Base-by-base conservation (phyloP, 2,329 filamentous ascomycete genomes). In the Paraconiothyrium sp. region DNA sequence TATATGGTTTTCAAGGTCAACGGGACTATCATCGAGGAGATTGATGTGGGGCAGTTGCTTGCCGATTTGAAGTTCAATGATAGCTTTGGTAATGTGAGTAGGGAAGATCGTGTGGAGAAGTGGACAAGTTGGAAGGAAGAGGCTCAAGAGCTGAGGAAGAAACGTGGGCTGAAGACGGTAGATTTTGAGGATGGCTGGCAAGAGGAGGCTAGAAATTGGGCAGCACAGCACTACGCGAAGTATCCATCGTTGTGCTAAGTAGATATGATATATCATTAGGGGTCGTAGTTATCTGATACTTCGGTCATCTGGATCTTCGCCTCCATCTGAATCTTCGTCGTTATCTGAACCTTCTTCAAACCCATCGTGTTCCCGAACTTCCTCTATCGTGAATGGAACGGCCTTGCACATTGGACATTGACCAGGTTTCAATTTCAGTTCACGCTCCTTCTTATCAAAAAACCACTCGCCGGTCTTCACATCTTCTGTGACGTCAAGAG, bases 11-110 rank as follows among this genome's bases (percentile, higher is more conserved):
- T 51, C 14, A 56, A 51, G 37, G 37, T 52, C 13, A 56, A 60
- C n/a, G 58, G 58, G 20, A 20, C 46, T 4, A 7, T 57, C 7
- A n/a, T 46, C 8, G 16, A 35, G 2, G 24, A 52, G 30, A 35
- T 60, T 24, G 51, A 60, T 35, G 37, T 60, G 5, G 58, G 52
- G 6, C 46, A 60, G 52, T 11, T 46, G 8, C 46, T 60, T 48
- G 58, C 58, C 8, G 46, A 57, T 10, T 2, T 50, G 27, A 46
- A 50, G 27, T 60, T 60, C 39, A 46, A 56, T 20, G 30, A 56
- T 20, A 44, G 30, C 22, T 60, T 56, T 27, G 37, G 46, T 2
- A 46, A 51, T 6, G 10, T 44, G 1, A 5, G 3, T 8, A 37
- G 58, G 13, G 37, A 49, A 0, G 9, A 50, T 13, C 58, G 51